These are phyloP conservation scores for Camptophora hylomeconis DNA, from an alignment of 2,329 filamentous ascomycete genomes.

Conservation along the genomic window DNA sequence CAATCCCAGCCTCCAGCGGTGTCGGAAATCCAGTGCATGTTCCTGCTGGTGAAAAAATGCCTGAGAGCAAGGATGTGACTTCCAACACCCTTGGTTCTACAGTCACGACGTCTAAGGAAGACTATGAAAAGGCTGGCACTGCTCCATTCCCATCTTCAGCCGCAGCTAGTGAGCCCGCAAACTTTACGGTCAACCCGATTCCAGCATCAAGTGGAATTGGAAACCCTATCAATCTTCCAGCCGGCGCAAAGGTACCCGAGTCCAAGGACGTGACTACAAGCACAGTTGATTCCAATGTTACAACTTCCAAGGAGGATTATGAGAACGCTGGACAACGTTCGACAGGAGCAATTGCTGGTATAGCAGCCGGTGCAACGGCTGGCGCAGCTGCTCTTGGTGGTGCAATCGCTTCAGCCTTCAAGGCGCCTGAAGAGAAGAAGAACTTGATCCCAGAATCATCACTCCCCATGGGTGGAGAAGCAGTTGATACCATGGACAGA, in stretches of 20 bases:
- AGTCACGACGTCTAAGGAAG: conserved; percentile 59
- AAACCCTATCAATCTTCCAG: conserved; percentile 67
- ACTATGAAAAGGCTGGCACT: conserved; percentile 64
- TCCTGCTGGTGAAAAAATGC: conserved; percentile 60
- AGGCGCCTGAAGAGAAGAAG: conserved; percentile 43
- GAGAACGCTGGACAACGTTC: conserved; percentile 64
- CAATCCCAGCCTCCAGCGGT: conserved; percentile 49
- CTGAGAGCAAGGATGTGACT: conserved; percentile 50
- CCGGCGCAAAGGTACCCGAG: conserved; percentile 70
- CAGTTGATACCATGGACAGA: conserved; percentile 35
- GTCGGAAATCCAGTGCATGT: conserved; percentile 19
- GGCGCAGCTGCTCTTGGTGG: conserved; percentile 29
- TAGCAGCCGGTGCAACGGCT: conserved; percentile 30
- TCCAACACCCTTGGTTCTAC: conserved; percentile 57
- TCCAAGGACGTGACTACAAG: conserved; percentile 30
- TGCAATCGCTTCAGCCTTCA: conserved; percentile 27
- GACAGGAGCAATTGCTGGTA: too few relatives aligned
- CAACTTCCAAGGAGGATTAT: conserved; percentile 72
- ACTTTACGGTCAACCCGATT: conserved; percentile 40
- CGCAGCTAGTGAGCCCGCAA: conserved; percentile 8
- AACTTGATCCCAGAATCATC: conserved; percentile 73
- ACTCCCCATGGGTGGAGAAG: conserved; percentile 48
- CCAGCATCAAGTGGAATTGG: conserved; percentile 46
- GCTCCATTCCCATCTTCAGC: conserved; percentile 28
- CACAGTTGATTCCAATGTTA: conserved; percentile 46